Evolutionary conservation across 176 grass and related monocot genomes (phyloP), one percentile per base, ranked within the genome.

Genomic region (Poa pratensis): DNA sequence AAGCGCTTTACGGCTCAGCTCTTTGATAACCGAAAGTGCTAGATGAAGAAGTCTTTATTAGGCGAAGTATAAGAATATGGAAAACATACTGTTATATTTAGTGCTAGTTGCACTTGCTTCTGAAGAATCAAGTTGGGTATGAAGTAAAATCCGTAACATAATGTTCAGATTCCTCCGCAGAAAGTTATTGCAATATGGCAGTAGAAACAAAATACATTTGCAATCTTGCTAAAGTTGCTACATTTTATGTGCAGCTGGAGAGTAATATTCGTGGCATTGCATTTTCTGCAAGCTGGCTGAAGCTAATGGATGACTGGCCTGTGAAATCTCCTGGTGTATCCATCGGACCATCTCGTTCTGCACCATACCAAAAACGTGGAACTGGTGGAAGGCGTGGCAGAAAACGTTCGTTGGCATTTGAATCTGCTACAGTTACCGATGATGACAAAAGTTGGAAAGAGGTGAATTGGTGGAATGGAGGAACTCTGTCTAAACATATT

Each of bases 381-480:
- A 86, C 88, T 80, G 88, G 73, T 76, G 92, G 94, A 83, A 96
- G 75, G 82, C 83, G 88, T 68, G 80, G 86, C 69, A 92, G 90
- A 82, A 96, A 86, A 79, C 91, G 92, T 53, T 90, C 61, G 20
- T 53, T 86, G 53, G 65, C 82, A 83, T 75, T 79, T 62, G 97
- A 99, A 77, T 86, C 88, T 87, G 62, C 69, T 76, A 53, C 74
- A 32, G 69, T 39, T 49, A 65, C 86, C 71, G 84, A 83, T 85
- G 92, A 92, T 80, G 94, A 96, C 39, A 90, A 91, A 82, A 92
- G 83, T 82, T 89, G 91, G 91, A 91, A 95, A 79, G 93, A 91
- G 76, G 85, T 90, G 16, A 86, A 89, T 35, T 99, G 97, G 97
- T 92, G 94, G 94, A 89, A 90, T 0, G 86, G 94, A 64, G 97